Evolutionary conservation across 2,329 filamentous ascomycete genomes (phyloP).

Genomic region (Triangularia verruculosa): DNA sequence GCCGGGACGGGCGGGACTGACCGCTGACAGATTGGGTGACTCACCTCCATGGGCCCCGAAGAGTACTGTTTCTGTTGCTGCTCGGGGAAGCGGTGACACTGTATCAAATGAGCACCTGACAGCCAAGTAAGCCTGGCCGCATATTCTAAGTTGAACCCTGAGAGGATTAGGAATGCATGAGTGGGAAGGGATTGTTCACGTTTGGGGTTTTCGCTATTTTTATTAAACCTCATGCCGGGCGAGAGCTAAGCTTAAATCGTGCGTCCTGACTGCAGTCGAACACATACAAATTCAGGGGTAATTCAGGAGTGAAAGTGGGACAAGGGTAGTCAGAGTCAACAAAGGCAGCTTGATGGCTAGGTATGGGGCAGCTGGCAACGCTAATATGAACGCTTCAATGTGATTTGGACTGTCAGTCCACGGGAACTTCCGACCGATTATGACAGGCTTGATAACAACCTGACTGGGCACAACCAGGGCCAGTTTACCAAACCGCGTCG

Average conservation of each 20-base stretch:
- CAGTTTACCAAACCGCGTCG: no score
- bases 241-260: no score
- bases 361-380: no score
- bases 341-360: neutral
- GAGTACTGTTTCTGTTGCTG: neutral
- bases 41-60: constrained; percentile 27
- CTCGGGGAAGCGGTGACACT: neutral
- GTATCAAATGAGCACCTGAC: neutral
- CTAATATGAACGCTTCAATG: neutral
- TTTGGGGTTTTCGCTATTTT: no score
- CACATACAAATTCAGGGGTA: neutral
- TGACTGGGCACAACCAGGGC: no score
- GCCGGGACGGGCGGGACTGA: constrained; percentile 48
- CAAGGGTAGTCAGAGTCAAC: neutral
- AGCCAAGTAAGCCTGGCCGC: neutral
- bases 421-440: no score
- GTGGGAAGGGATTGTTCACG: no score
- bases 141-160: neutral
- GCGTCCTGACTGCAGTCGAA: neutral
- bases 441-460: no score
- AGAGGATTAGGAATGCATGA: no score
- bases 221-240: no score
- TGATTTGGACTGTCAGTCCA: no score
- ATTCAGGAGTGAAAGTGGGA: neutral
- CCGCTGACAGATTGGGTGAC: constrained; percentile 41